Evolutionary conservation across 495 filamentous ascomycete species (phyloP), one percentile per base, ranked within the genome.

Genomic region (Massariosphaeria phaeospora): DNA sequence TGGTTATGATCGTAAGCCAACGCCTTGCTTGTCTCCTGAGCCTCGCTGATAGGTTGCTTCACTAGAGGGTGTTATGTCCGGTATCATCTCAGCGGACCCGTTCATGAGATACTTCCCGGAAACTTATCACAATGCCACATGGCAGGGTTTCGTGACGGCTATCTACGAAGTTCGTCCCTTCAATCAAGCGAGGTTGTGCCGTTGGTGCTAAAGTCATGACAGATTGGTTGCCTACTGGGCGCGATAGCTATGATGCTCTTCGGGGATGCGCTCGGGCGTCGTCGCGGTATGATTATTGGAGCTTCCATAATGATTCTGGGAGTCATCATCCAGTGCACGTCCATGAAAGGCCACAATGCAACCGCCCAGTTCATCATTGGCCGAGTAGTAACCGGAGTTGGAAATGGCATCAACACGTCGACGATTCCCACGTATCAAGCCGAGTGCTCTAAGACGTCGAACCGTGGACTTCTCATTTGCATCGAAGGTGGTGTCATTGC

Each of bases 401-500:
- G 83, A 48, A 83, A 89, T 53, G 88, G 88, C 49, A 84, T 89
- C 47, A 82, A 81, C 12, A 89, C 86, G 2, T 79, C 84, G 11
- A 72, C 86, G 33, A 84, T 87, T 34, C 88, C 88, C 3, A 81
- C 89, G 17, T 91, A 91, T 65, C 82, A 87, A 50, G 80, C 86
- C 24, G 88, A 93, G 67, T 78, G 84, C 68, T 84, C 81, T 23
- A 81, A 82, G 54, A 82, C 86, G 0, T 81, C 77, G 61, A 91
- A 91, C 67, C 79, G 88, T 60, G 88, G 88, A 51, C 79, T 89
- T 3, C 70, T 90, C 42, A 89, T 94, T 65, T 91, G 86, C 71
- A 89, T 91, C 48, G 85, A 91, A 63, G 88, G 88, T 58, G 83
- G 80, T 60, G 75, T 82, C 54, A 89, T 91, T 55, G 86, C 86